Evolutionary conservation across 345 rosid genomes (phyloP).

Genomic region (Citrus sinensis): DNA sequence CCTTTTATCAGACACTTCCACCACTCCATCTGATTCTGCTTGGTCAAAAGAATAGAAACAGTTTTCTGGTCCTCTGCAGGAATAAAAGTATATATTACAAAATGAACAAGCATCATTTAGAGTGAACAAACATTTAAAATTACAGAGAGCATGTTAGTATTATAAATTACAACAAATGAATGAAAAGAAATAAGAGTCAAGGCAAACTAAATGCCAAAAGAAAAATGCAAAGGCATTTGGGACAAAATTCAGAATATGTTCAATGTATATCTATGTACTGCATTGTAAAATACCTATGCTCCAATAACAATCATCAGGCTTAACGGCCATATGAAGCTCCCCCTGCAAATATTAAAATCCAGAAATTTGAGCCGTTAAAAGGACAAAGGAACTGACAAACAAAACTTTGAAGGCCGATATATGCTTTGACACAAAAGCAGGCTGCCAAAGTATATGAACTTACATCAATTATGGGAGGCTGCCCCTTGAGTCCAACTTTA

Average conservation of each 20-base stretch:
- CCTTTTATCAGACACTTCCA: slow-evolving; percentile 86
- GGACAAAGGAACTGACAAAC: neutral
- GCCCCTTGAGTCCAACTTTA: slow-evolving; percentile 84
- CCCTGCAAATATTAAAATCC: slow-evolving; percentile 47
- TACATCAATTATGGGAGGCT: slow-evolving; percentile 79
- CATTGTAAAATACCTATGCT: slow-evolving; percentile 61
- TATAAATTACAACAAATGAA: neutral
- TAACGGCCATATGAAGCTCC: slow-evolving; percentile 56
- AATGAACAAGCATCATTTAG: neutral
- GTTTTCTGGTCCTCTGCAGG: slow-evolving; percentile 63
- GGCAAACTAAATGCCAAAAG: neutral
- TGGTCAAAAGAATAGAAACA: slow-evolving; percentile 71
- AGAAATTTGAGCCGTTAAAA: neutral
- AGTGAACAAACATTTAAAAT: neutral
- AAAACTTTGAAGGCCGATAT: neutral
- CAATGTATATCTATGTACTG: neutral
- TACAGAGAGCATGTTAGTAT: no score
- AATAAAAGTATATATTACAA: neutral
- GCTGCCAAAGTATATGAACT: slow-evolving; percentile 19
- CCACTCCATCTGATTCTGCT: slow-evolving; percentile 92
- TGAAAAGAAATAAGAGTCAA: neutral
- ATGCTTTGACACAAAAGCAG: neutral
- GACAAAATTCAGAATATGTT: neutral
- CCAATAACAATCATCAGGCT: slow-evolving; percentile 91
- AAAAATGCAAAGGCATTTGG: neutral